These are phyloP conservation scores for Dactylellina sp. DNA, from an alignment of 2,329 filamentous ascomycete genomes.

Conservation along the genomic window DNA sequence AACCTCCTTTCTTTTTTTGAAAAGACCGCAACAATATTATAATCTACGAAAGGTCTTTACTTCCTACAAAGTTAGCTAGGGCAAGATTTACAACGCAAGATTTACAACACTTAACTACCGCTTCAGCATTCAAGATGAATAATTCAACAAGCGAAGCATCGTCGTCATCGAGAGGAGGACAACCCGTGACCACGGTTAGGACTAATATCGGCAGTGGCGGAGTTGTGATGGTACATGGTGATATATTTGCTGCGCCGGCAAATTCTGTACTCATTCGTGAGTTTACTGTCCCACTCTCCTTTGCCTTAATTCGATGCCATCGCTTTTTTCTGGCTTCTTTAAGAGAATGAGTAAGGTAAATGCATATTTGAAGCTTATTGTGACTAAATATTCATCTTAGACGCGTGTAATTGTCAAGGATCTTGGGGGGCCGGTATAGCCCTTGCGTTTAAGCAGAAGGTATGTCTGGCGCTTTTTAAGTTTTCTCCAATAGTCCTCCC, in stretches of 20 bases:
- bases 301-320: too few species aligned
- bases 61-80: too few species aligned
- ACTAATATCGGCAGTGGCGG: not conserved
- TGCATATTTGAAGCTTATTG: too few species aligned
- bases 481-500: not conserved
- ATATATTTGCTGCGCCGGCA: constrained; percentile 46
- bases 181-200: not conserved
- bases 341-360: too few species aligned
- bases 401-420: constrained; percentile 53
- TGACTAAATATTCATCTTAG: too few species aligned
- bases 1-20: too few species aligned
- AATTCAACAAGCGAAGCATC: not conserved
- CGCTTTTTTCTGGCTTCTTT: too few species aligned
- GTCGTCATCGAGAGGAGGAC: not conserved
- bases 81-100: constrained; percentile 36
- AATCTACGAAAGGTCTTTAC: too few species aligned
- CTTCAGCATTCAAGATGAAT: not conserved
- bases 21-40: too few species aligned
- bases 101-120: constrained; percentile 24
- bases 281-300: too few species aligned
- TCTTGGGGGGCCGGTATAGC: constrained; percentile 56
- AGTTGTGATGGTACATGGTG: constrained; percentile 31
- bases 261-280: constrained; percentile 46
- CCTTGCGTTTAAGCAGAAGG: constrained; percentile 35
- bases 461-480: constrained; percentile 4